A percentile compares a stretch with the other conserved stretches of the same genome.
These are phyloP conservation scores for Populus alba DNA, from an alignment of 345 rosid species.

Conservation along the genomic window DNA sequence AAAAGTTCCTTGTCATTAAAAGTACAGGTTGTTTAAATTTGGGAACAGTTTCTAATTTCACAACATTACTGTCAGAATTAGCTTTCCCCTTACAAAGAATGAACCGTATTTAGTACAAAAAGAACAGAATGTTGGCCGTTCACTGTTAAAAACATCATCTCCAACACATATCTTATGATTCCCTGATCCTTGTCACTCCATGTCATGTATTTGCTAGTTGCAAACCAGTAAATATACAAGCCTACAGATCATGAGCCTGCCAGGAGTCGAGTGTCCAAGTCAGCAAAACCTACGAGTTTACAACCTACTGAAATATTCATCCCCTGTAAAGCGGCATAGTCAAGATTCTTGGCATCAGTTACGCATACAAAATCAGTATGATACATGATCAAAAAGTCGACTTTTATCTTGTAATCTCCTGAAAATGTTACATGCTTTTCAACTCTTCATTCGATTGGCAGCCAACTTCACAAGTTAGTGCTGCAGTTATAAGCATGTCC, in stretches of 20 bases:
- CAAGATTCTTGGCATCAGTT: constrained; percentile 17
- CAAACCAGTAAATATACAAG: constrained; percentile 20
- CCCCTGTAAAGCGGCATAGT: constrained; percentile 11
- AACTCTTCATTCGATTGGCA: constrained; percentile 23
- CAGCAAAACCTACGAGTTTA: constrained; percentile 32
- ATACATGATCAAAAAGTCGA: not conserved
- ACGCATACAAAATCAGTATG: constrained; percentile 2
- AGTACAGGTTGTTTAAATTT: not conserved
- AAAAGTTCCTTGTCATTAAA: not conserved
- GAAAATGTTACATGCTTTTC: not conserved
- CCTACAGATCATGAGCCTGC: constrained; percentile 17
- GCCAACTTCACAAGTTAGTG: constrained; percentile 41
- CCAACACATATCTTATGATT: constrained; percentile 9
- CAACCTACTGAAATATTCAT: constrained; percentile 27
- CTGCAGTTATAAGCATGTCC: constrained; percentile 83
- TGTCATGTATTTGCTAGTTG: constrained; percentile 8
- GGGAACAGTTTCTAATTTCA: constrained; percentile 18
- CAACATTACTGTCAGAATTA: constrained; percentile 11
- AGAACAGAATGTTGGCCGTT: not conserved
- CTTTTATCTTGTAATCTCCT: constrained; percentile 1
- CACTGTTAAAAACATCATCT: constrained; percentile 3
- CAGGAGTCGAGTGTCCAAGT: constrained; percentile 20
- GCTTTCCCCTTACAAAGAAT: constrained; percentile 12
- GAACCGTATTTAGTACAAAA: constrained; percentile 2
- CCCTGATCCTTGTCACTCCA: constrained; percentile 16